Base-by-base conservation (phyloP, 2,329 filamentous ascomycete genomes). In the Fusarium sarcochroum region DNA sequence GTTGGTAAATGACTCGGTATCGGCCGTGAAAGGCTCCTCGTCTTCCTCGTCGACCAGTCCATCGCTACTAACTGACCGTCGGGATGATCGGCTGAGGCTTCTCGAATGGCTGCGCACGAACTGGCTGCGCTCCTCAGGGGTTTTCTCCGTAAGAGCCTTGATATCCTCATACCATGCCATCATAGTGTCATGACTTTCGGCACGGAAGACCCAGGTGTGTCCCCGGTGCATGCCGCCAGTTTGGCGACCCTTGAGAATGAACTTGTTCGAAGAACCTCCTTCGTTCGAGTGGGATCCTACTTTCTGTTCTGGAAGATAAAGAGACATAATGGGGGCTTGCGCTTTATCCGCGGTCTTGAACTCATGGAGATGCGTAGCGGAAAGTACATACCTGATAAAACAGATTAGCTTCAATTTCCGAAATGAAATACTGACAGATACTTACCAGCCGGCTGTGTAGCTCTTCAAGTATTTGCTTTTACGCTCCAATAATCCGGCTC, bases 391-490 rank as follows among this genome's bases (percentile, higher is more conserved):
- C 93, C 93, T 96, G 72, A 10, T 14, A 25, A 25, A 32, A n/a
- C 25, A 15, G 21, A 54, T 71, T 56, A 72, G 62, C 23, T 34
- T 32, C 30, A 9, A 27, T 34, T 41, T 32, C 42, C 34, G 51
- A 8, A 23, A 6, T 13, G 18, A 3, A 38, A 35, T 17, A 54
- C 5, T 14, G 35, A 46, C 23, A 17, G 48, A 25, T 13, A 76
- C 90, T 81, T 84, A 95, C 94, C 95, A 98, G 76, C 95, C 95
- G 25, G 94, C 92, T 9, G 94, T 96, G 79, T 98, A 98, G 78
- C 94, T 98, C 84, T 98, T 98, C 65, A 99, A 83, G 76, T 98
- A 99, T 78, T 98, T 99, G 87, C 94, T 97, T 89, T 98, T 98
- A 71, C 96, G 91, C 83, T 99, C 96, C 35, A 99, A 84, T 80